Evolutionary conservation across 2,329 filamentous ascomycete genomes (phyloP), one percentile per base, ranked within the genome.

Genomic region (Cyclaneusma minus): DNA sequence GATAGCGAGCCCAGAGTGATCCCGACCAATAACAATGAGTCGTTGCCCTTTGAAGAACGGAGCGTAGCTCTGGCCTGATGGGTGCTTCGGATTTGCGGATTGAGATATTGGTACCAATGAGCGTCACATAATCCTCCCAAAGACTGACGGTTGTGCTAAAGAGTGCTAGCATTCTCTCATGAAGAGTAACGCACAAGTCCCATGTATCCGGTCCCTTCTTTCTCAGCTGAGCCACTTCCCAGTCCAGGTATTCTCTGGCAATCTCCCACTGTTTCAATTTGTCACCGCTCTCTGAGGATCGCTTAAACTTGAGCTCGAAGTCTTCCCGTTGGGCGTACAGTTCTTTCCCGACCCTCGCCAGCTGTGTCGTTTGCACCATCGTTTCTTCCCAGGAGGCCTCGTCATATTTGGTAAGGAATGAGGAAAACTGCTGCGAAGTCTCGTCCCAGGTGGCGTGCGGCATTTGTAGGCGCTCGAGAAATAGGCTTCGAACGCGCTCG

Each of bases 1-100:
- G 76, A 37, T 85, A 85, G 37, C 87, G 74, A 5, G 82, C 81
- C 89, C 89, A 98, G 5, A 98, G 62, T 15, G 69, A 64, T 10
- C 89, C 89, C 5, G 84, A 91, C 78, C 84, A 92, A 2, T 89
- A 85, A 40, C 87, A 93, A 50, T 95, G 89, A 22, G 75, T 68
- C 7, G 85, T 89, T 8, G 83, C 84, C 36, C 84, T 69, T 40
- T 83, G 74, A 3, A 91, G 60, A 5, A 87, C 65, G 24, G 81
- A 67, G 7, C 92, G 62, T 19, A 79, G 51, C 29, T 57, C 55
- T 12, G 50, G 63, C 29, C 47, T 51, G 29, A 44, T 51, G 37
- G 29, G 49, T 22, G 35, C 53, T 36, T 38, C 45, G n/a, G n/a
- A n/a, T n/a, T 38, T 49, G 54, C 29, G 37, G 52, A 31, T 35